Evolutionary conservation across 2,329 filamentous ascomycete genomes (phyloP), one percentile per base, ranked within the genome.

Genomic region (Botrytis fragariae): DNA sequence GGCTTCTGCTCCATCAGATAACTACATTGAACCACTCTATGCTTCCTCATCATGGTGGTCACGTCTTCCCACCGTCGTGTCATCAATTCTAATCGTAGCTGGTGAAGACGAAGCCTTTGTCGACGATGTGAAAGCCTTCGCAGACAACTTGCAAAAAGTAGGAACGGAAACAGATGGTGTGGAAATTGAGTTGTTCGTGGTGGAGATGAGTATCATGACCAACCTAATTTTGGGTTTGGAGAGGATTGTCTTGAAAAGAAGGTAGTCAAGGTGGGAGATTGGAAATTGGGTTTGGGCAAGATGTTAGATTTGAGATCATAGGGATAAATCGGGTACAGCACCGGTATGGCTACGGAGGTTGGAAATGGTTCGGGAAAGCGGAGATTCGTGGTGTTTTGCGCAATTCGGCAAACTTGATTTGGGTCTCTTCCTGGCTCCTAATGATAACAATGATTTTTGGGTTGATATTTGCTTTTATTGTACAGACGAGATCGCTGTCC

Each of bases 41-140:
- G 89, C 88, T 1, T 82, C 84, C 2, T 72, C 82, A 5, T 82
- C 83, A 2, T 91, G 89, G 88, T 91, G 87, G 84, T 78, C 82
- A 16, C 83, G 82, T 3, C 81, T 88, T 20, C 82, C 84, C 0
- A 35, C n/a, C 10, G 22, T 8, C 10, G 83, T 87, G 4, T 81
- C 83, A 32, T 83, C 85, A 60, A 81, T 90, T 1, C 77, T 89
- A 37, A 82, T 91, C 8, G 85, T 86, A 75, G 86, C 82, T 2
- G 89, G 89, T 0, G 85, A 82, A 1, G 84, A 86, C 67, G 89
- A 91, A 81, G 82, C 89, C 22, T 75, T 91, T 39, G 80, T 88
- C 48, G 88, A 89, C 75, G 83, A 85, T 22, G 89, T 91, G 68
- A 78, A 83, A 67, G 83, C 85, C 32, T 90, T 75, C 83, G 82